Evolutionary conservation across 2,329 filamentous ascomycete species (phyloP).

Genomic region (Elsinoe batatas): DNA sequence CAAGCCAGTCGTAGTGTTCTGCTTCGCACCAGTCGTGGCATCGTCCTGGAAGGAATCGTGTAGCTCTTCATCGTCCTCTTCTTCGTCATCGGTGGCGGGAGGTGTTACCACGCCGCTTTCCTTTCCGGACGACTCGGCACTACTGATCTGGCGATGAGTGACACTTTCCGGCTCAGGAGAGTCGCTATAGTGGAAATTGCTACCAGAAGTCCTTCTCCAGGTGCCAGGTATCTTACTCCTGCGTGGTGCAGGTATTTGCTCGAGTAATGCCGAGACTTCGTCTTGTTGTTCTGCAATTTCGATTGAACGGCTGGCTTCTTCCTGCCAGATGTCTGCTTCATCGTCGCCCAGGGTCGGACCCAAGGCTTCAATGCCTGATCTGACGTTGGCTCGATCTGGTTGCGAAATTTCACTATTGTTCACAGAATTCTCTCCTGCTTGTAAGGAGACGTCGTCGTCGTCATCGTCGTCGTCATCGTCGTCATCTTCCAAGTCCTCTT

Average conservation of each 20-base stretch:
- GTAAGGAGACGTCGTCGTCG: slow-evolving; percentile 19
- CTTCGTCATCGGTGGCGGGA: slow-evolving; percentile 24
- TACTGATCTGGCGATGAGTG: slow-evolving; percentile 14
- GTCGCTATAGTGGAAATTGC: slow-evolving; percentile 31
- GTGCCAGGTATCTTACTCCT: slow-evolving; percentile 34
- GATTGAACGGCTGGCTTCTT: slow-evolving; percentile 34
- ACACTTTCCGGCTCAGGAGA: slow-evolving; percentile 23
- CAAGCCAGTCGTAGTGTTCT: background rate
- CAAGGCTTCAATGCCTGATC: background rate
- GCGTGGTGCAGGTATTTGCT: slow-evolving; percentile 25
- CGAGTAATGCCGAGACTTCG: slow-evolving; percentile 2
- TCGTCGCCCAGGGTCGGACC: background rate
- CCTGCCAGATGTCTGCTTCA: slow-evolving; percentile 38
- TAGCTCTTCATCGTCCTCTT: slow-evolving; percentile 8
- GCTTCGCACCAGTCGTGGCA: background rate
- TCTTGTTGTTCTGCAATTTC: slow-evolving; percentile 18
- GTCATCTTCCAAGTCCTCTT: background rate
- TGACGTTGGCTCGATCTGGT: background rate
- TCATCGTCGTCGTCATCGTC: slow-evolving; percentile 19
- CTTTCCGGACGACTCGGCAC: slow-evolving; percentile 10
- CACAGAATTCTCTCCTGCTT: slow-evolving; percentile 15
- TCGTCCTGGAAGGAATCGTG: slow-evolving; percentile 3
- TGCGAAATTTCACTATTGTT: background rate
- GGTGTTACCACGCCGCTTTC: slow-evolving; percentile 26
- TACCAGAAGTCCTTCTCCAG: slow-evolving; percentile 33